Evolutionary conservation across 140 eudicot species (phyloP).

Genomic region (Stevia rebaudiana): DNA sequence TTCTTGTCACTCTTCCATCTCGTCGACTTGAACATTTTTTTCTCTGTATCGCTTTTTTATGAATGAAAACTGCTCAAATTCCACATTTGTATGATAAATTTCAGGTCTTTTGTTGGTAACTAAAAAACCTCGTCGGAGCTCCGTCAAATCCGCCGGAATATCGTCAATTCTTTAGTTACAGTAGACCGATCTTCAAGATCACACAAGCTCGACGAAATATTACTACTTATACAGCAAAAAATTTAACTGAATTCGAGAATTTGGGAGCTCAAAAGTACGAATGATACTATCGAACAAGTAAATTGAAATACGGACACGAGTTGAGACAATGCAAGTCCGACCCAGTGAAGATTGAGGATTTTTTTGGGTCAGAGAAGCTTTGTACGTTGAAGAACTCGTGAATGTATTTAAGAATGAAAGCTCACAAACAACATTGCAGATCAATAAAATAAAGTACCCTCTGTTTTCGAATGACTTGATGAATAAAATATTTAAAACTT

Average conservation of each 20-base stretch:
- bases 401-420: conserved; percentile 38
- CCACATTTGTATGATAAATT: conserved; percentile 17
- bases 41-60: not conserved
- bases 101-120: not conserved
- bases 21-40: conserved; percentile 70
- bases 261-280: conserved; percentile 1
- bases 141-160: conserved; percentile 43
- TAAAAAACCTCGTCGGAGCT: conserved; percentile 43
- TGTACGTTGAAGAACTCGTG: conserved; percentile 30
- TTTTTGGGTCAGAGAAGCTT: conserved; percentile 13
- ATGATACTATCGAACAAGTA: not conserved
- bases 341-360: conserved; percentile 12
- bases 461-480: not conserved
- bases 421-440: conserved; percentile 22
- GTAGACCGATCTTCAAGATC: conserved; percentile 4
- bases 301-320: conserved; percentile 1
- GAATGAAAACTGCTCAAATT: not conserved
- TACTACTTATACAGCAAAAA: conserved; percentile 2
- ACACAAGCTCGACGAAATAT: conserved; percentile 15
- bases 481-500: not conserved
- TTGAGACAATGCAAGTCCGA: conserved; percentile 28
- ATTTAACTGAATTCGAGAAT: not conserved
- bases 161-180: not conserved
- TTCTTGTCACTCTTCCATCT: conserved; percentile 90
- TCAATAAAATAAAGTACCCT: conserved; percentile 15